Percentiles rank a stretch among this genome's conserved stretches.
Evolutionary conservation across 2,329 filamentous ascomycete genomes (phyloP).

Genomic region (Fusarium fujikuroi): DNA sequence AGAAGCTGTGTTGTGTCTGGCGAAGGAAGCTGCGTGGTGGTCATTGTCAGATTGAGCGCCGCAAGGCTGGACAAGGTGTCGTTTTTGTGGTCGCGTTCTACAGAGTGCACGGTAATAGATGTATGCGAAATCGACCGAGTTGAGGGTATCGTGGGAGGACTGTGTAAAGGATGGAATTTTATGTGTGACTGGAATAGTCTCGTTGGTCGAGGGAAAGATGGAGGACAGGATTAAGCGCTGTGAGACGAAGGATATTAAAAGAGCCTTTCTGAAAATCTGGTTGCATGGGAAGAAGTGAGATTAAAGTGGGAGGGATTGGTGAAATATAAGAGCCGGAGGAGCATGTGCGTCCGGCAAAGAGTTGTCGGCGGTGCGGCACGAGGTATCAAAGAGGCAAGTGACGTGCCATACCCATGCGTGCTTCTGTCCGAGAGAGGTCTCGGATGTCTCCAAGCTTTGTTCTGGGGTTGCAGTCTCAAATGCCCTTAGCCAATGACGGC

Average conservation of each 20-base stretch:
- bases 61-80: not conserved
- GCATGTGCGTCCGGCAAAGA: conserved; percentile 14
- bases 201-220: conserved; percentile 21
- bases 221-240: not conserved
- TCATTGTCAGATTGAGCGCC: conserved; percentile 38
- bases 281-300: not conserved
- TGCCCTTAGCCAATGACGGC: conserved; percentile 17
- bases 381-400: conserved; percentile 37
- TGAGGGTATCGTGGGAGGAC: conserved; percentile 4
- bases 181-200: conserved; percentile 28
- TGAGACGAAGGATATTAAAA: not conserved
- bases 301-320: conserved; percentile 1
- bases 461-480: not conserved
- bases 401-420: conserved; percentile 28
- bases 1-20: conserved; percentile 61
- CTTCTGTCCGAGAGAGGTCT: conserved; percentile 15
- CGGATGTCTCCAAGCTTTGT: conserved; percentile 5
- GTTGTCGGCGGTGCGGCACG: conserved; percentile 39
- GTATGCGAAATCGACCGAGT: conserved; percentile 3
- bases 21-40: conserved; percentile 49
- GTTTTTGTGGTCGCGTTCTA: conserved; percentile 11
- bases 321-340: conserved; percentile 3
- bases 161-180: conserved; percentile 12
- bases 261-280: not conserved
- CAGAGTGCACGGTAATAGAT: not conserved